phyloP scores from a whole-genome alignment of 1,284 basidiomycete genomes.

The Somion occarium region DNA sequence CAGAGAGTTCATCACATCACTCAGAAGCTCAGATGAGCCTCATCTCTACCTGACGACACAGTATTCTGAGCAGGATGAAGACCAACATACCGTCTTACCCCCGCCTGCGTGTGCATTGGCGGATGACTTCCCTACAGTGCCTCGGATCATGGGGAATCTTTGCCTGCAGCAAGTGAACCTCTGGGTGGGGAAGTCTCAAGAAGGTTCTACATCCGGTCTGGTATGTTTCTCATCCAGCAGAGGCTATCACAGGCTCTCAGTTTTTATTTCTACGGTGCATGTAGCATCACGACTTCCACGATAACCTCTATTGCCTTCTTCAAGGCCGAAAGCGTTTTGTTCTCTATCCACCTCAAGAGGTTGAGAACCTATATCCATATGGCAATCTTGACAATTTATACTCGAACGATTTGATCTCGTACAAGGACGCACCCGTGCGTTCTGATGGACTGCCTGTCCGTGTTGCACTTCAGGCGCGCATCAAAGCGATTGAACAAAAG shows the following conservation, averaged over 20 bases:
- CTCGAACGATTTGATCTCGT: constrained; percentile 28
- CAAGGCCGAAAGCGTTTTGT: constrained; percentile 30
- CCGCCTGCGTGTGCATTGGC: constrained; percentile 26
- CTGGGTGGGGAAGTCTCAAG: constrained; percentile 28
- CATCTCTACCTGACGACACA: constrained; percentile 30
- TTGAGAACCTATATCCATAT: constrained; percentile 24
- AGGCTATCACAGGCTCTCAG: not conserved
- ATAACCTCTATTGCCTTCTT: constrained; percentile 31
- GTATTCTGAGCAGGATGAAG: constrained; percentile 27
- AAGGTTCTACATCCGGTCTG: constrained; percentile 28
- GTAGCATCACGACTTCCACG: constrained; percentile 32
- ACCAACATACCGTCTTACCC: constrained; percentile 26
- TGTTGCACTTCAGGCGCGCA: constrained; percentile 21
- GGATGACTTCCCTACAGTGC: constrained; percentile 26
- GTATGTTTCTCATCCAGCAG: constrained; percentile 13
- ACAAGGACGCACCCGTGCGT: constrained; percentile 24
- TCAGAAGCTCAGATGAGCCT: constrained; percentile 18
- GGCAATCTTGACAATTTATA: constrained; percentile 23
- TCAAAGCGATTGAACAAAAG: constrained; percentile 23
- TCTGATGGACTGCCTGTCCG: constrained; percentile 25
- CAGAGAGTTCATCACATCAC: constrained; percentile 21
- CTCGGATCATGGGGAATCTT: constrained; percentile 28
- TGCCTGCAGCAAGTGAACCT: constrained; percentile 31
- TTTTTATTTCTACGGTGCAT: not conserved
- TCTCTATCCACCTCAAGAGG: constrained; percentile 26